These are phyloP conservation scores for Casuarina cunninghamiana DNA, from an alignment of 306 rosid species.

Conservation along the genomic window DNA sequence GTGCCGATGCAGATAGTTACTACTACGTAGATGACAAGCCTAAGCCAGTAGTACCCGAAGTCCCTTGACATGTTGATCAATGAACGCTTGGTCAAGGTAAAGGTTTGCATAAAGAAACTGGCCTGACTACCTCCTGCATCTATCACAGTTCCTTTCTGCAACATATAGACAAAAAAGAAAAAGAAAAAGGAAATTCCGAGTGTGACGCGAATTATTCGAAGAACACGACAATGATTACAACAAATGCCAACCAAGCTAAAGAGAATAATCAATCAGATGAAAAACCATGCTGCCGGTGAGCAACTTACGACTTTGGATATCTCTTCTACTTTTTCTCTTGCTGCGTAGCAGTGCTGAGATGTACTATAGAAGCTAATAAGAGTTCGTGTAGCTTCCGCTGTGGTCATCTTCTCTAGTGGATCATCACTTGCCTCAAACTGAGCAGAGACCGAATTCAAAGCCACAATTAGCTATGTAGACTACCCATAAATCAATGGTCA, in stretches of 20 bases:
- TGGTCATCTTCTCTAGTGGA: slow-evolving; percentile 78
- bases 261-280: neutral
- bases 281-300: neutral
- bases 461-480: neutral
- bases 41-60: slow-evolving; percentile 96
- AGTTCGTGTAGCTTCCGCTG: slow-evolving; percentile 79
- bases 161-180: neutral
- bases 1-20: slow-evolving; percentile 91
- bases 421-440: slow-evolving; percentile 88
- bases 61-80: slow-evolving; percentile 97
- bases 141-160: slow-evolving; percentile 87
- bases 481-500: too few species aligned
- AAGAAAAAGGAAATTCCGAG: neutral
- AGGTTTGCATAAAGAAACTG: slow-evolving; percentile 81
- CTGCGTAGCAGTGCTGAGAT: slow-evolving; percentile 73
- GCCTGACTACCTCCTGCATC: slow-evolving; percentile 98
- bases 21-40: slow-evolving; percentile 88
- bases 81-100: slow-evolving; percentile 79
- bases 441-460: slow-evolving; percentile 17
- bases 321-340: slow-evolving; percentile 71
- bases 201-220: neutral
- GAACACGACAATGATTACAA: neutral
- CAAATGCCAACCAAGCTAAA: slow-evolving; percentile 4
- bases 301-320: slow-evolving; percentile 83
- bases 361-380: slow-evolving; percentile 64